Evolutionary conservation across 106 monocot genomes (phyloP).

Genomic region (Acanthochlamys bracteata): DNA sequence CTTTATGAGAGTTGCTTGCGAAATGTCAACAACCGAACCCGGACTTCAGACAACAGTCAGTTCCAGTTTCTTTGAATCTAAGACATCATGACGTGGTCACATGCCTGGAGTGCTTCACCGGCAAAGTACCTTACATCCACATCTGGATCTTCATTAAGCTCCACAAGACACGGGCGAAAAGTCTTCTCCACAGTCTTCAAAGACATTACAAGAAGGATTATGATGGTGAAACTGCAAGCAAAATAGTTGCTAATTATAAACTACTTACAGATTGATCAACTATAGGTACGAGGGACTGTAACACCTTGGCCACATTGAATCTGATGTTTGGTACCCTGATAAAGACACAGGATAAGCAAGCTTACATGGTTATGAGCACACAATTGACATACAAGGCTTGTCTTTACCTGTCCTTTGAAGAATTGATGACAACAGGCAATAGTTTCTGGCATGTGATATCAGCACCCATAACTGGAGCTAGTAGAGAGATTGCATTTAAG

Average conservation of each 20-base stretch:
- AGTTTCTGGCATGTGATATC: conserved; percentile 75
- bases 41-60: too few relatives aligned
- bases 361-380: not conserved
- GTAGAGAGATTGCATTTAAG: conserved; percentile 68
- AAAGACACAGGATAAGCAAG: not conserved
- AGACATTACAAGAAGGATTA: not conserved
- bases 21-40: too few relatives aligned
- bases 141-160: conserved; percentile 84
- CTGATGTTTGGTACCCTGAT: conserved; percentile 88
- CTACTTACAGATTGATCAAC: conserved; percentile 64
- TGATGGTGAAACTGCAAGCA: not conserved
- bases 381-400: not conserved
- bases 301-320: conserved; percentile 89
- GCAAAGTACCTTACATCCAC: conserved; percentile 88
- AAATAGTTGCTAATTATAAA: not conserved
- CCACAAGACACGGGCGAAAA: conserved; percentile 65
- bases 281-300: conserved; percentile 64
- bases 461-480: conserved; percentile 79
- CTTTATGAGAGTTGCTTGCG: too few relatives aligned
- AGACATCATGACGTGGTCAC: conserved; percentile 65
- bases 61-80: too few relatives aligned
- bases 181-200: conserved; percentile 64
- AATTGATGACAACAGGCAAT: conserved; percentile 54
- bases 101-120: conserved; percentile 55
- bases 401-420: conserved; percentile 69